Evolutionary conservation across 177 flowering plant genomes (phyloP), one percentile per base, ranked within the genome.

Genomic region (Vitis hybrid): DNA sequence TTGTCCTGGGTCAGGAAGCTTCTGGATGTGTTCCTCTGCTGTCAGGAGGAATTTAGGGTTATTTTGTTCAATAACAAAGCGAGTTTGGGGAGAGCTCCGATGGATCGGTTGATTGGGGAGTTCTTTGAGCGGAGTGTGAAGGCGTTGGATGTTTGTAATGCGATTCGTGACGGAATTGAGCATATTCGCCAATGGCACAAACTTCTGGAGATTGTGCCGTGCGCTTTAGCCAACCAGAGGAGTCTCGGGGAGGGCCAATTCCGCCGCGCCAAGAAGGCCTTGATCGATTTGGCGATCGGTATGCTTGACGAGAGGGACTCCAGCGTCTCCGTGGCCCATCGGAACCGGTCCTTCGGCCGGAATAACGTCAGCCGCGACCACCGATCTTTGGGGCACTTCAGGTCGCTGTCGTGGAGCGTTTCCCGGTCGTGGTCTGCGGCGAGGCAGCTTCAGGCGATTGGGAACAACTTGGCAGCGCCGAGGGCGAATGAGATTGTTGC

Each of bases 401-500:
- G 98, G 12, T 92, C 97, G 0, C 75, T 95, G 11, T 93, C 99
- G 0, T 95, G 99, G 99, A 95, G 99, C 67, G 97, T 95, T 10
- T 95, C 98, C 2, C 71, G 98, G 64, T 75, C 92, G 13, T 95
- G 98, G 99, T 95, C 98, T 0, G 99, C 99, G 0, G 92, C 97
- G 0, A 82, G 77, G 81, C 97, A 93, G 82, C 82, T 95, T 44
- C 99, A 93, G 69, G 93, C 97, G 10, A 92, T 95, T 18, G 92
- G 87, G 51, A 86, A 77, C 66, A 95, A 91, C 65, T 66, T 93
- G 62, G 65, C 63, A 3, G 76, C 90, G 0, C 98, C 98, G 0
- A 70, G 78, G 4, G 83, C 73, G 51, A 84, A 79, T 69, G 98
- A 95, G 24, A 66, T 87, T 22, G 24, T 77, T 19, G 88, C 94